Percentiles rank a stretch among this genome's conserved stretches.
These are phyloP conservation scores for Penicillium decumbens DNA, from an alignment of 2,329 filamentous ascomycete genomes.

Conservation along the genomic window DNA sequence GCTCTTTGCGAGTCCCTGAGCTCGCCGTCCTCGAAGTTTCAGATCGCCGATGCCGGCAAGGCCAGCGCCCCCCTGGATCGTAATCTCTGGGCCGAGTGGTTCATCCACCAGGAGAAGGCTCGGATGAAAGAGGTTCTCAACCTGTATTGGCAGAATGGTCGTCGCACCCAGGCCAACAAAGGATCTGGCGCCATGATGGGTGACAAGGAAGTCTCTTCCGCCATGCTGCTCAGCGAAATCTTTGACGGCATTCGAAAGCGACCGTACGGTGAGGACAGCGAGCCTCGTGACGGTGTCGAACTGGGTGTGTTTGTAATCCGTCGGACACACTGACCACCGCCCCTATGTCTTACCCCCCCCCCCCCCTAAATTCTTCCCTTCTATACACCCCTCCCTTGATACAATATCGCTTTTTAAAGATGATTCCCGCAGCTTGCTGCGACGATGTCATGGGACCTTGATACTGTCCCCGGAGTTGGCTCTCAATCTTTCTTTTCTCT, in stretches of 20 bases:
- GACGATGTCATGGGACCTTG: conserved; percentile 12
- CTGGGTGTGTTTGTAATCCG: conserved; percentile 50
- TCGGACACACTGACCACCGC: conserved; percentile 32
- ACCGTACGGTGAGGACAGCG: conserved; percentile 44
- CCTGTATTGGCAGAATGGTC: conserved; percentile 40
- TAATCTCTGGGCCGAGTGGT: conserved; percentile 59
- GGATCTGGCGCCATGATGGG: conserved; percentile 28
- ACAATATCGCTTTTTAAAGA: conserved; percentile 19
- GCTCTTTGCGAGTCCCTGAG: conserved; percentile 39
- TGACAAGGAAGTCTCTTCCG: conserved; percentile 48
- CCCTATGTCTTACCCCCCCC: not conserved
- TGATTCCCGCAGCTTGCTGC: conserved; percentile 1
- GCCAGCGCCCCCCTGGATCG: conserved; percentile 50
- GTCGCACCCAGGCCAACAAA: conserved; percentile 31
- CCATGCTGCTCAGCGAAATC: conserved; percentile 56
- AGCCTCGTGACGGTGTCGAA: conserved; percentile 44
- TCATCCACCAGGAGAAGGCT: conserved; percentile 59
- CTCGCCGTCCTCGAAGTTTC: conserved; percentile 38
- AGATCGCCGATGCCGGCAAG: conserved; percentile 49
- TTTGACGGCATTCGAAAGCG: conserved; percentile 54
- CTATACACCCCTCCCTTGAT: conserved; percentile 4
- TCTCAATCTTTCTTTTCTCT: conserved; percentile 6
- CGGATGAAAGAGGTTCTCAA: conserved; percentile 51
- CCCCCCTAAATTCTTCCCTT: conserved; percentile 3
- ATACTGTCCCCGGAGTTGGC: conserved; percentile 20